Conservation (phyloP, 768 basidiomycete genomes). For the Ramaria rubella region DNA sequence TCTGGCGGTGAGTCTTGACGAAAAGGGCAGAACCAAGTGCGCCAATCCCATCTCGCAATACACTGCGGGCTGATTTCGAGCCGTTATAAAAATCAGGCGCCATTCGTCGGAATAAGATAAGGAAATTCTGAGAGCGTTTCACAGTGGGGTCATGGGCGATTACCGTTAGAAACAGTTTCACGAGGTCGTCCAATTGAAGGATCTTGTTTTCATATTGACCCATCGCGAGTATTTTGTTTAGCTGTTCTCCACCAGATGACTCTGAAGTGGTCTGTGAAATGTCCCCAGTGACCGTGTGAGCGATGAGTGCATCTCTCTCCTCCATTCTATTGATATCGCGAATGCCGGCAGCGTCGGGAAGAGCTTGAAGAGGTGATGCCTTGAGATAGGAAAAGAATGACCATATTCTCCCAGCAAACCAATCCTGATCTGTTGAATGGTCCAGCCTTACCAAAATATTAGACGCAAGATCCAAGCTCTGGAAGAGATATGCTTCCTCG, state of each 20-base stretch:
- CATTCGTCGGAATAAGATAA: constrained; percentile 52
- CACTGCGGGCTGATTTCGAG: constrained; percentile 43
- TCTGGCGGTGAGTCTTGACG: constrained; percentile 39
- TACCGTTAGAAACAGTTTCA: constrained; percentile 69
- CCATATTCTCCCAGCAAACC: constrained; percentile 52
- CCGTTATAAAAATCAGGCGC: constrained; percentile 51
- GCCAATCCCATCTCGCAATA: constrained; percentile 62
- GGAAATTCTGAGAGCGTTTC: constrained; percentile 61
- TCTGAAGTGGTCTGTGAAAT: constrained; percentile 49
- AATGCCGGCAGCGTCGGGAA: constrained; percentile 60
- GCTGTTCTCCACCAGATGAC: constrained; percentile 24
- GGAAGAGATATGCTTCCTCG: constrained; percentile 67
- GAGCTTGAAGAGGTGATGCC: constrained; percentile 30
- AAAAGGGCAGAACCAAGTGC: constrained; percentile 54
- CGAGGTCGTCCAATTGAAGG: constrained; percentile 57
- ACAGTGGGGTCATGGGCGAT: constrained; percentile 69
- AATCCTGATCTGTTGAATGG: constrained; percentile 34
- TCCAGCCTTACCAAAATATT: constrained; percentile 46
- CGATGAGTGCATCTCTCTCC: constrained; percentile 64
- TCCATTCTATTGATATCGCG: constrained; percentile 54
- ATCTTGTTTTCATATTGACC: constrained; percentile 52
- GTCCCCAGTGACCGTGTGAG: constrained; percentile 58
- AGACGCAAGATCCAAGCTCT: constrained; percentile 57
- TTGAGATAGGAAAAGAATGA: constrained; percentile 53
- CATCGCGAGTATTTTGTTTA: constrained; percentile 40